phyloP scores from a whole-genome alignment of 2,329 filamentous ascomycete genomes.

The Fusarium coffeatum region DNA sequence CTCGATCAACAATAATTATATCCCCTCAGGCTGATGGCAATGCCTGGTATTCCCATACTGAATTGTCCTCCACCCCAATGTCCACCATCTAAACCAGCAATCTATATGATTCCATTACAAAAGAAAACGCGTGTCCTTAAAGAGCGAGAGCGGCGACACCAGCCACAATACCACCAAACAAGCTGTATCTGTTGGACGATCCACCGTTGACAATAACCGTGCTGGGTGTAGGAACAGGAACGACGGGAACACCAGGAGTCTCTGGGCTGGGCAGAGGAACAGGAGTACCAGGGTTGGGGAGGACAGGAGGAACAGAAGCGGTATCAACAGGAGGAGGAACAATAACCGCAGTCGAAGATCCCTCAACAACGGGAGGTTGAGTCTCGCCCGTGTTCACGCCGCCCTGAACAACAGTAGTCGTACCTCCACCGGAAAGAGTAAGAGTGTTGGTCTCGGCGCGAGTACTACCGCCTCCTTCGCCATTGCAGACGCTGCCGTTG shows the following conservation, averaged over 20 bases:
- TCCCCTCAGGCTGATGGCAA: background rate
- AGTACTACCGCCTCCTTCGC: conserved; percentile 42
- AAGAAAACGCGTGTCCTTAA: background rate
- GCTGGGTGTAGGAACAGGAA: conserved; percentile 15
- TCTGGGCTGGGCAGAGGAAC: conserved; percentile 8
- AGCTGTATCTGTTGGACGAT: conserved; percentile 27
- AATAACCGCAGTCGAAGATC: conserved; percentile 15
- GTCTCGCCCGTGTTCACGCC: background rate
- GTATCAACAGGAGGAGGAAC: conserved; percentile 4
- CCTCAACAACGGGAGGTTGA: conserved; percentile 16
- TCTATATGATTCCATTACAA: background rate
- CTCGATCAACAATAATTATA: conserved; percentile 25
- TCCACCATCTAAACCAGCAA: background rate
- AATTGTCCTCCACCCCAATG: background rate
- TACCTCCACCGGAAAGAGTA: conserved; percentile 16
- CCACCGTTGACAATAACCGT: conserved; percentile 34
- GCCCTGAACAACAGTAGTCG: conserved; percentile 13
- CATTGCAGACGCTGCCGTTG: conserved; percentile 44
- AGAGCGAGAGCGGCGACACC: conserved; percentile 38
- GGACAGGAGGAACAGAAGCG: conserved; percentile 3
- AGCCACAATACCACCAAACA: conserved; percentile 41
- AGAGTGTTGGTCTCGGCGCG: conserved; percentile 26
- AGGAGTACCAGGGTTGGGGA: background rate
- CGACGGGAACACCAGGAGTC: conserved; percentile 1
- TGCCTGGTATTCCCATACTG: background rate